Conservation (phyloP, 306 rosid genomes). For the Lithocarpus polystachyus region DNA sequence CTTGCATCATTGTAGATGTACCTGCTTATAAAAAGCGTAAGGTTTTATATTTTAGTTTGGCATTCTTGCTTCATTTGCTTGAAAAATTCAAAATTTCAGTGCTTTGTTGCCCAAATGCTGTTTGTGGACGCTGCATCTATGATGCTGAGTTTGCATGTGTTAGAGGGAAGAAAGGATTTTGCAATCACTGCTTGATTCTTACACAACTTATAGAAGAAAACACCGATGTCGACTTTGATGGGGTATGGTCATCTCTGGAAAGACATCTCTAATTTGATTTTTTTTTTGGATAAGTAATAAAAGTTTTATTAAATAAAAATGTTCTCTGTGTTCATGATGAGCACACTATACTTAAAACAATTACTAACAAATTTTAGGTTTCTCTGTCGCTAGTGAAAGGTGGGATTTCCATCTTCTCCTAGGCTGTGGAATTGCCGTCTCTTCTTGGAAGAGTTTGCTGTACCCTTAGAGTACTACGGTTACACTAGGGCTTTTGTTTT, state of each 20-base stretch:
- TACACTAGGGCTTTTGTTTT: too few species aligned
- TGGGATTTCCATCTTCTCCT: too few species aligned
- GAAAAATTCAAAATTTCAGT: slow-evolving; percentile 32
- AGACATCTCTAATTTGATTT: too few species aligned
- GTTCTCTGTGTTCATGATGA: too few species aligned
- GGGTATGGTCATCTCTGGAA: slow-evolving; percentile 34
- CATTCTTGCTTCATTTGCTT: slow-evolving; percentile 51
- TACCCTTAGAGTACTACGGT: too few species aligned
- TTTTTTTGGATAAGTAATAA: too few species aligned
- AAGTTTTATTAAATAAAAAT: too few species aligned
- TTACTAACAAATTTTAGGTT: too few species aligned
- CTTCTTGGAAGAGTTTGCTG: too few species aligned
- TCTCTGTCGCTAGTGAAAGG: too few species aligned
- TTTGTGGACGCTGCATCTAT: slow-evolving; percentile 41
- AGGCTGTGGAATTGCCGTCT: too few species aligned
- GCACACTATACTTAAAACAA: too few species aligned
- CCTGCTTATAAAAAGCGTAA: background rate
- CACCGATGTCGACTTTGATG: slow-evolving; percentile 39
- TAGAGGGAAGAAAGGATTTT: slow-evolving; percentile 45
- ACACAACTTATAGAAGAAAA: slow-evolving; percentile 49
- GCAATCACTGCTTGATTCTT: slow-evolving; percentile 47
- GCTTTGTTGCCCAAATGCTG: slow-evolving; percentile 56
- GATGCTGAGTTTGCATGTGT: slow-evolving; percentile 31
- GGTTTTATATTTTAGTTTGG: slow-evolving; percentile 40
- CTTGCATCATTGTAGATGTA: background rate